Conservation (phyloP, 148 eudicot species). For the Chenopodium formosanum region DNA sequence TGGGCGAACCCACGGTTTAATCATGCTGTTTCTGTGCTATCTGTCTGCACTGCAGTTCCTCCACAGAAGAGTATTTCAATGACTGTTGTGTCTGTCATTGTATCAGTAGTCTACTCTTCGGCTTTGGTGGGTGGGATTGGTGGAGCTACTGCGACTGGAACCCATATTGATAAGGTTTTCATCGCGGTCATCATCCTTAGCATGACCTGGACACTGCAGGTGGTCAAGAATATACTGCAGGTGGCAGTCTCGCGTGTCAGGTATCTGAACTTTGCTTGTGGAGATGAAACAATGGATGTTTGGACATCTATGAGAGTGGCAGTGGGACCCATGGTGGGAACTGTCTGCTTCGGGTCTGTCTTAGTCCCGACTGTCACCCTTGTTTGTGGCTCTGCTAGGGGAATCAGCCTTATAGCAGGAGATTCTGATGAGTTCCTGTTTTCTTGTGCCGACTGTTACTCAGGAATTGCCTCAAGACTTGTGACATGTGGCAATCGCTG, state of each 20-base stretch:
- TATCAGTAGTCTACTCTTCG: slow-evolving; percentile 29
- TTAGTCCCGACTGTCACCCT: slow-evolving; percentile 44
- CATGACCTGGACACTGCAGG: slow-evolving; percentile 46
- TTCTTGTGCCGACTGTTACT: slow-evolving; percentile 58
- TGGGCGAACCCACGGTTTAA: slow-evolving; percentile 55
- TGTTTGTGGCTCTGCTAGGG: slow-evolving; percentile 43
- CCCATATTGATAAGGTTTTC: slow-evolving; percentile 9
- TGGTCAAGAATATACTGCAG: slow-evolving; percentile 47
- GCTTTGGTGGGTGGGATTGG: slow-evolving; percentile 56
- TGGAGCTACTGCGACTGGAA: slow-evolving; percentile 40
- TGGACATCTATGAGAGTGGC: slow-evolving; percentile 19
- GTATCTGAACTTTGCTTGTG: slow-evolving; percentile 40
- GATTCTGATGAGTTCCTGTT: slow-evolving; percentile 72
- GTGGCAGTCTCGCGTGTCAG: slow-evolving; percentile 49
- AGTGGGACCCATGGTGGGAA: slow-evolving; percentile 30
- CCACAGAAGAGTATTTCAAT: slow-evolving; percentile 28
- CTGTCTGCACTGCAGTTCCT: slow-evolving; percentile 26
- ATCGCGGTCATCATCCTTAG: slow-evolving; percentile 28
- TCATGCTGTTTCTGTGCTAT: slow-evolving; percentile 35
- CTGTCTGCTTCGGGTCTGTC: slow-evolving; percentile 50
- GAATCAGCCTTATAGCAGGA: slow-evolving; percentile 43
- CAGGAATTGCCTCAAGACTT: slow-evolving; percentile 42
- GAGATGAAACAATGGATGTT: slow-evolving; percentile 21
- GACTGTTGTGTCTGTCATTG: slow-evolving; percentile 11
- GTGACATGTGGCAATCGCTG: slow-evolving; percentile 54